These are phyloP conservation scores for Fusarium sp. DNA, from an alignment of 2,329 filamentous ascomycete species.

Conservation along the genomic window DNA sequence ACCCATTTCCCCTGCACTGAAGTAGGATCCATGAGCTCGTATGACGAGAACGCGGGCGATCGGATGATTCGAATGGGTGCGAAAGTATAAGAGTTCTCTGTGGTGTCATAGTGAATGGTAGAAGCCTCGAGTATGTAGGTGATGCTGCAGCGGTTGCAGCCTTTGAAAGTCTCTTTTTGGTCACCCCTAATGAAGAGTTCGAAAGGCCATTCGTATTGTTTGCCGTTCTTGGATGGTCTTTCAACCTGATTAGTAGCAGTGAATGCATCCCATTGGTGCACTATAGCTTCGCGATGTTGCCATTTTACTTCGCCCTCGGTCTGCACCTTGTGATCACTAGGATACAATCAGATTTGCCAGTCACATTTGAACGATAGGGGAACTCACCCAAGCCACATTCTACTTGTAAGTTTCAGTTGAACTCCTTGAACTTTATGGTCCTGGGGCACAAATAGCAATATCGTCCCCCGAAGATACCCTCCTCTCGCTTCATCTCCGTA, in stretches of 20 bases:
- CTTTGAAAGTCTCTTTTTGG: constrained; percentile 15
- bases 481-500: constrained; percentile 1
- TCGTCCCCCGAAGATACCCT: constrained; percentile 5
- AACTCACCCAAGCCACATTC: constrained; percentile 26
- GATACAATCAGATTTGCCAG: neutral
- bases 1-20: constrained; percentile 10
- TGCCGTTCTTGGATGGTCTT: accelerated
- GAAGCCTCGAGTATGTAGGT: constrained; percentile 6
- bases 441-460: neutral
- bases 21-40: constrained; percentile 15
- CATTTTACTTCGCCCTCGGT: constrained; percentile 1
- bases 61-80: constrained; percentile 5
- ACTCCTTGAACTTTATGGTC: neutral
- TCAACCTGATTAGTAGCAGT: accelerated
- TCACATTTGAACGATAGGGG: neutral
- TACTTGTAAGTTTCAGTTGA: neutral
- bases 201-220: neutral
- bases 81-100: neutral
- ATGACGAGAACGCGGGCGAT: constrained; percentile 1
- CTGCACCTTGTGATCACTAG: constrained; percentile 1
- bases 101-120: neutral
- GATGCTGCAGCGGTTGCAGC: neutral
- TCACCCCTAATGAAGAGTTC: neutral
- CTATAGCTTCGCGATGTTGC: neutral
- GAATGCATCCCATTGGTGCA: neutral